These are phyloP conservation scores for Eucalyptus pauciflora DNA, from an alignment of 345 rosid genomes.

Conservation along the genomic window DNA sequence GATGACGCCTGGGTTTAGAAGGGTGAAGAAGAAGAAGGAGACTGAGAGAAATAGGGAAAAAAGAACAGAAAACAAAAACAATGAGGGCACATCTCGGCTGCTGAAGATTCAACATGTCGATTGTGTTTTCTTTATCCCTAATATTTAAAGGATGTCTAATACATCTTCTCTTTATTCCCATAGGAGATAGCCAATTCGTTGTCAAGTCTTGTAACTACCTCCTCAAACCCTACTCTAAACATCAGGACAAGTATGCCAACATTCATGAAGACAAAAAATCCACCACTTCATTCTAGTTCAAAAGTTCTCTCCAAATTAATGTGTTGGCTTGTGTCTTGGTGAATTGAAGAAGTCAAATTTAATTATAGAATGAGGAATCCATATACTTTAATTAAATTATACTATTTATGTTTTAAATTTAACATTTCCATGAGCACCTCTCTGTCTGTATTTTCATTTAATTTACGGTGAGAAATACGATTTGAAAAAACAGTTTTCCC, in stretches of 20 bases:
- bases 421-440: neutral
- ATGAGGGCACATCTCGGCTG: neutral
- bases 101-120: neutral
- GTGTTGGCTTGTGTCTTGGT: neutral
- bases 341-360: no score
- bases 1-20: no score
- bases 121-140: neutral
- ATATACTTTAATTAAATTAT: neutral
- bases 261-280: no score
- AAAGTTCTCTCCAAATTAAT: neutral
- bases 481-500: neutral
- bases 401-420: neutral
- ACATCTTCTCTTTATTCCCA: neutral
- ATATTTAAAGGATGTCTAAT: neutral
- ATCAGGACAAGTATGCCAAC: neutral
- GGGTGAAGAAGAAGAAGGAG: no score
- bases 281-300: neutral
- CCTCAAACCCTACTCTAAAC: neutral
- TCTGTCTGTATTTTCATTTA: neutral
- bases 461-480: neutral
- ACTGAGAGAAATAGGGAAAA: no score
- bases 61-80: no score
- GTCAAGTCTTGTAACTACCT: neutral
- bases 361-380: no score
- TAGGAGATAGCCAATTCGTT: neutral